Conservation (phyloP, 2,329 filamentous ascomycete genomes). For the Magnaporthiopsis rhizophila region DNA sequence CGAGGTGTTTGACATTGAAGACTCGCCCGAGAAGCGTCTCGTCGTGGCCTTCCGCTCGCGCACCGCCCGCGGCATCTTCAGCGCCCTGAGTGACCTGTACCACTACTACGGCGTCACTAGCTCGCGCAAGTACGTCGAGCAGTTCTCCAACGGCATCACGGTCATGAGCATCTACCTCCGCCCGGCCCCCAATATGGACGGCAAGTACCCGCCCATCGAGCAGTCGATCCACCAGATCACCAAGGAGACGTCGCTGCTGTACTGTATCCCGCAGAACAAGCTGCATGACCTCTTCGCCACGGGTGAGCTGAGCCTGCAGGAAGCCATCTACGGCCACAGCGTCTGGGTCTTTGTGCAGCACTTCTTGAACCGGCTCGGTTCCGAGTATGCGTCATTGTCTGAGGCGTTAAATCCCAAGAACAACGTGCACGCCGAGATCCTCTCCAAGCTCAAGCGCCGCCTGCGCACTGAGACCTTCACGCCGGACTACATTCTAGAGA, state of each 20-base stretch:
- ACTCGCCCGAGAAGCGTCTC: conserved; percentile 81
- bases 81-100: conserved; percentile 89
- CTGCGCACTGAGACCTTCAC: conserved; percentile 96
- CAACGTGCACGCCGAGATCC: conserved; percentile 74
- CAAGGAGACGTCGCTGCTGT: conserved; percentile 93
- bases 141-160: conserved; percentile 97
- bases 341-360: conserved; percentile 97
- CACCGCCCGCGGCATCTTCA: conserved; percentile 89
- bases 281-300: conserved; percentile 84
- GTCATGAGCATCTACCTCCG: conserved; percentile 94
- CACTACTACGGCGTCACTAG: conserved; percentile 98
- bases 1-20: conserved; percentile 94
- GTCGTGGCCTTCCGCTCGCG: conserved; percentile 92
- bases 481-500: conserved; percentile 94
- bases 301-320: conserved; percentile 83
- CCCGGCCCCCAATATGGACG: conserved; percentile 51
- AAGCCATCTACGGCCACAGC: conserved; percentile 95
- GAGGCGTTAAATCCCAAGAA: conserved; percentile 74
- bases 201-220: conserved; percentile 68
- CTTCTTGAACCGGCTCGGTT: conserved; percentile 89
- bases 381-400: conserved; percentile 82
- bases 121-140: conserved; percentile 94
- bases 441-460: conserved; percentile 91
- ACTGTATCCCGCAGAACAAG: conserved; percentile 96
- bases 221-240: conserved; percentile 97